phyloP scores from a whole-genome alignment of 1,139 yeast species.

The Kurtzmaniella quercitrusa region DNA sequence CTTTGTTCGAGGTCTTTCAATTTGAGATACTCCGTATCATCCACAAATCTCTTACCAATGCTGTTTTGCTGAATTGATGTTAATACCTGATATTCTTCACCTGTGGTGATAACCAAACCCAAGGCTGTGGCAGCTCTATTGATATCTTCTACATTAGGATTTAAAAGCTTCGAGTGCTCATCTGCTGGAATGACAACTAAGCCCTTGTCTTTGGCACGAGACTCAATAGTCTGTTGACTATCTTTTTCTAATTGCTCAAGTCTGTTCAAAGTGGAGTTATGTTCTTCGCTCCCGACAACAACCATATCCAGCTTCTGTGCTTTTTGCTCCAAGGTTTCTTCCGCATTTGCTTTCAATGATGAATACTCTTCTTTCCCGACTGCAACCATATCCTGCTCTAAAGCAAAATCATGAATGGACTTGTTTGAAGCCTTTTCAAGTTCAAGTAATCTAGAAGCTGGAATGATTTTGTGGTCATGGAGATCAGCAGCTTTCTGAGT shows the following conservation, averaged over 20 bases:
- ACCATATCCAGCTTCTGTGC: conserved; percentile 15
- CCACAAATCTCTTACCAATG: background rate
- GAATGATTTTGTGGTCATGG: conserved; percentile 16
- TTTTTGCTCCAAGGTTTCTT: conserved; percentile 14
- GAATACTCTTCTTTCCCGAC: conserved; percentile 11
- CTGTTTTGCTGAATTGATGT: background rate
- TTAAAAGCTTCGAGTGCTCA: conserved; percentile 14
- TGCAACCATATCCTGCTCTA: conserved; percentile 11
- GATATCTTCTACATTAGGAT: conserved; percentile 2
- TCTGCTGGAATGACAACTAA: conserved; percentile 17
- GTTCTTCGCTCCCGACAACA: conserved; percentile 3
- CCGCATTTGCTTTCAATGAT: conserved; percentile 11
- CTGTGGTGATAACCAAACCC: conserved; percentile 1
- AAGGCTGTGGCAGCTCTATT: background rate
- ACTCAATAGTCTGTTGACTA: conserved; percentile 8
- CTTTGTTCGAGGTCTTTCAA: conserved; percentile 4
- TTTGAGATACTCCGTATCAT: conserved; percentile 3
- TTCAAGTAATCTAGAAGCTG: conserved; percentile 6
- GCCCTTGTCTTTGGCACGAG: conserved; percentile 16
- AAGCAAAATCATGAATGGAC: conserved; percentile 32
- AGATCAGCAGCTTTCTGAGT: conserved; percentile 13
- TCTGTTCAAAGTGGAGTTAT: background rate
- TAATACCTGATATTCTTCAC: conserved; percentile 7
- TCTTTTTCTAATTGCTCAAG: background rate
- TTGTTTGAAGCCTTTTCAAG: conserved; percentile 10